phyloP scores from a whole-genome alignment of 2,329 filamentous ascomycete genomes.

The Fusarium clavum region DNA sequence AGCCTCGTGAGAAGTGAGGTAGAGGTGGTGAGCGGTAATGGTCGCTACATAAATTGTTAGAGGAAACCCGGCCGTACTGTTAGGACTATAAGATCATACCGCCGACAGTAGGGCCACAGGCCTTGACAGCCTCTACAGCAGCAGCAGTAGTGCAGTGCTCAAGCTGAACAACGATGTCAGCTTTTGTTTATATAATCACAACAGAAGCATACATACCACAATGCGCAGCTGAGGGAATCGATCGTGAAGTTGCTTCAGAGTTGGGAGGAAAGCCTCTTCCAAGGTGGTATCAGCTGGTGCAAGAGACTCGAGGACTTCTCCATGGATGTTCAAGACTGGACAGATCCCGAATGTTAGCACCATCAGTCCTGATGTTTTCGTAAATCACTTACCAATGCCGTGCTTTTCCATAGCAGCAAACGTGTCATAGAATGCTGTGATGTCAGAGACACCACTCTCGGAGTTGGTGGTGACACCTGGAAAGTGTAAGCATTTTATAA shows the following conservation, averaged over 20 bases:
- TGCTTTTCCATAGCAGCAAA: conserved; percentile 91
- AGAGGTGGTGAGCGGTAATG: conserved; percentile 89
- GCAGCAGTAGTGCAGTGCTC: conserved; percentile 91
- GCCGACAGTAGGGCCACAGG: conserved; percentile 81
- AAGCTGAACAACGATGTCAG: conserved; percentile 52
- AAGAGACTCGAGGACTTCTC: conserved; percentile 72
- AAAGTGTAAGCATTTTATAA: conserved; percentile 24
- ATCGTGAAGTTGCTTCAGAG: conserved; percentile 76
- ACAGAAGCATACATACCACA: conserved; percentile 52
- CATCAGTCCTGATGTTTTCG: background rate
- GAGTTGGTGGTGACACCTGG: conserved; percentile 73
- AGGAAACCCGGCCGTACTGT: background rate
- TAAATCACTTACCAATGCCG: conserved; percentile 61
- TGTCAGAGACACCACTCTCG: conserved; percentile 74
- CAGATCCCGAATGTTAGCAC: conserved; percentile 4
- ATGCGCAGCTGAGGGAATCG: conserved; percentile 79
- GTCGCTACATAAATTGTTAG: conserved; percentile 62
- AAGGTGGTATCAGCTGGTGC: conserved; percentile 61
- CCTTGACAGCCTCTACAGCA: conserved; percentile 80
- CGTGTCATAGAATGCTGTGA: conserved; percentile 78
- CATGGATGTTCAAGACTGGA: conserved; percentile 87
- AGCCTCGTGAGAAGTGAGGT: conserved; percentile 79
- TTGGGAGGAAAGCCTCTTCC: conserved; percentile 78
- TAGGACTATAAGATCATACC: conserved; percentile 50
- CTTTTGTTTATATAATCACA: background rate